Percentiles rank a stretch among this genome's conserved stretches.
Conservation (phyloP, 2,329 filamentous ascomycete species). For the Rhytidhysteron rufulum region DNA sequence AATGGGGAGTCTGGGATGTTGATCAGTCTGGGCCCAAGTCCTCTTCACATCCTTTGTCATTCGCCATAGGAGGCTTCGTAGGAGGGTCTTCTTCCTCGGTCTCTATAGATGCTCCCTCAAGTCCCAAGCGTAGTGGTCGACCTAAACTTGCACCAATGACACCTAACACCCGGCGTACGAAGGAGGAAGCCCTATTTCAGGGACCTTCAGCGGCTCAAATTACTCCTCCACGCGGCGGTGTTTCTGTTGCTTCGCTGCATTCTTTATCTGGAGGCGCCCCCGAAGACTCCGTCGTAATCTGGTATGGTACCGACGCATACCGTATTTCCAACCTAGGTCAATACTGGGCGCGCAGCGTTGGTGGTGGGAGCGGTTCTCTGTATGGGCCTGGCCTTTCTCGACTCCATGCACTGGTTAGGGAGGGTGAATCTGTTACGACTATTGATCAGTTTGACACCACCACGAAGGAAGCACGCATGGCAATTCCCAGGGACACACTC, state of each 20-base stretch:
- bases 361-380: conserved; percentile 32
- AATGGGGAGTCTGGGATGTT: conserved; percentile 53
- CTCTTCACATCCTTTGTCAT: conserved; percentile 25
- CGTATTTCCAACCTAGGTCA: conserved; percentile 42
- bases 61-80: conserved; percentile 35
- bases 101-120: conserved; percentile 11
- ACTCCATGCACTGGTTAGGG: conserved; percentile 38
- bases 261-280: conserved; percentile 25
- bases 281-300: conserved; percentile 46
- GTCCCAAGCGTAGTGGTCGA: conserved; percentile 27
- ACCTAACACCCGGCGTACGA: conserved; percentile 47
- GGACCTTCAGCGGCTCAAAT: conserved; percentile 30
- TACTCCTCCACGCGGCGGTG: conserved; percentile 37
- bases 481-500: conserved; percentile 41
- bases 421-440: conserved; percentile 41
- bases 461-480: conserved; percentile 38
- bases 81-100: conserved; percentile 17
- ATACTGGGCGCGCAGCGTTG: conserved; percentile 42
- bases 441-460: conserved; percentile 42
- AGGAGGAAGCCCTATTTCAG: conserved; percentile 43
- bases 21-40: conserved; percentile 31
- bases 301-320: conserved; percentile 44
- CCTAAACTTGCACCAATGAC: conserved; percentile 47
- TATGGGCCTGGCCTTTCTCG: conserved; percentile 39
- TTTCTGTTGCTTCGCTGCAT: conserved; percentile 36